Evolutionary conservation across 306 rosid species (phyloP), one percentile per base, ranked within the genome.

Genomic region (Hippophae tibetana): DNA sequence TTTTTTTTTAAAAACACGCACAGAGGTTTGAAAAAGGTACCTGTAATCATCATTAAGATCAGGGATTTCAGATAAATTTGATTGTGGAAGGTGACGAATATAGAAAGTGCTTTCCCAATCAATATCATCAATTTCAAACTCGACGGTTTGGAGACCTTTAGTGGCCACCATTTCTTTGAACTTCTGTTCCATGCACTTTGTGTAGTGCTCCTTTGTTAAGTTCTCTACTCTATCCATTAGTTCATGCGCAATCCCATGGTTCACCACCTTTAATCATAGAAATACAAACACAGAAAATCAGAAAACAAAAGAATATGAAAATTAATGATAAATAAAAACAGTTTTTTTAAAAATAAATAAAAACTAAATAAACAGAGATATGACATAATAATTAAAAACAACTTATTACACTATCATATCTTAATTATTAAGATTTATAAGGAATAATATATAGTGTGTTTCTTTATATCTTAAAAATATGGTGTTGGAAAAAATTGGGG

Each of bases 61-160:
- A 12, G 90, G 80, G 73, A 82, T 63, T 45, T 86, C 80, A 2
- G 95, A 72, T 6, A 86, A 70, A 80, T 79, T 88, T 9, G 99
- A 86, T 51, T 3, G 1, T 2, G 99, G 99, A 68, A 76, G 99
- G 65, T 93, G 95, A 81, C 97, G 97, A 56, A 93, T 11, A 43
- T 68, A 88, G 85, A 93, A 88, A 43, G 95, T 88, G 84, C 90
- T 86, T 76, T 93, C 99, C 99, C 99, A 93, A 72, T 93, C 99
- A 47, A 74, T 18, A 65, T 93, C 95, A 46, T 66, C 38, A 57
- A 84, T 76, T 58, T 88, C 95, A 9, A 85, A 65, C 40, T 82
- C 79, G 26, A 76, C 72, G 14, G 77, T 65, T 8, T 84, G 86
- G 0, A 93, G 75, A n/a, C 94, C 97, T 73, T 78, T 86, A 74